These are phyloP conservation scores for Theileria annulata DNA, from an alignment of 169 alveolate species.

Conservation along the genomic window DNA sequence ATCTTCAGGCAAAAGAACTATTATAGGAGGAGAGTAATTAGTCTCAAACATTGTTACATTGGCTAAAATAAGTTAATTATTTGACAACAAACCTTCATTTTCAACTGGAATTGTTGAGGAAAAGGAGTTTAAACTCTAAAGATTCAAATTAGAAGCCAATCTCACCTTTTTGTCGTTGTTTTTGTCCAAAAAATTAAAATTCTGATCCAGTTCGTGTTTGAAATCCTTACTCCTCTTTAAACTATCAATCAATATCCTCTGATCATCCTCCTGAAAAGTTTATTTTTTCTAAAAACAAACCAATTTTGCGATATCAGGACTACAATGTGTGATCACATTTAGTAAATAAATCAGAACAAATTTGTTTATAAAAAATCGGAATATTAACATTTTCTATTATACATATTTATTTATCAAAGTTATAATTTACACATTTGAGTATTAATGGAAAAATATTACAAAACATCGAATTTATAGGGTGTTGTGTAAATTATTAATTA, in stretches of 20 bases:
- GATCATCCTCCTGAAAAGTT: constrained; percentile 46
- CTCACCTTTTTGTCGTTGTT: constrained; percentile 33
- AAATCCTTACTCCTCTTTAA: constrained; percentile 22
- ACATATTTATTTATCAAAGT: neutral
- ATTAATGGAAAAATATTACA: neutral
- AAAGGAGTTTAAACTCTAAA: constrained; percentile 21
- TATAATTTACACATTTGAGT: neutral
- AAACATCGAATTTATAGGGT: neutral
- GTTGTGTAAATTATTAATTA: neutral
- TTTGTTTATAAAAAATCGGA: neutral
- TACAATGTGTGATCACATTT: neutral
- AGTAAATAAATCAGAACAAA: neutral
- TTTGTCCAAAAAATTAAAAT: constrained; percentile 36
- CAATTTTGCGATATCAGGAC: constrained; percentile 38
- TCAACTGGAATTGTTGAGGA: constrained; percentile 6
- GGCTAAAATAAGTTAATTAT: neutral
- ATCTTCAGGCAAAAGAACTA: constrained; percentile 59
- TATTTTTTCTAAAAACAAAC: neutral
- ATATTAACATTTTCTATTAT: neutral
- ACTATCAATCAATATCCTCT: constrained; percentile 52
- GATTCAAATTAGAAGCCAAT: neutral
- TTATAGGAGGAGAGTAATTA: constrained; percentile 60
- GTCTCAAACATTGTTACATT: neutral
- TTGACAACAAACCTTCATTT: neutral
- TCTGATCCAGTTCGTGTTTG: constrained; percentile 30